phyloP scores from a whole-genome alignment of 495 filamentous ascomycete species.

The Aspergillus panamensis region DNA sequence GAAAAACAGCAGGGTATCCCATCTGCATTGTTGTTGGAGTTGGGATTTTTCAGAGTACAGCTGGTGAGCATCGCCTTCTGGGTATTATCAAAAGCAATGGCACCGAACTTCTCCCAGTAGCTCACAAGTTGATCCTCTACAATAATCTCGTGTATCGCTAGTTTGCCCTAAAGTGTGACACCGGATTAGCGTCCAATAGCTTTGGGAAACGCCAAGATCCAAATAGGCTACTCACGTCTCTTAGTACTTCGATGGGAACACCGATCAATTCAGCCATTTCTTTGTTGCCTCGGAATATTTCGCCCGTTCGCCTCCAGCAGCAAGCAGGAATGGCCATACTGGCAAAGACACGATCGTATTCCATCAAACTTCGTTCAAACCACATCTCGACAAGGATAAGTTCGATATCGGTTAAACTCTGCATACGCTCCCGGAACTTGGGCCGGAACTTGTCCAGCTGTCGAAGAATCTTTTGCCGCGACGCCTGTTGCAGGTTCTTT shows the following conservation, averaged over 20 bases:
- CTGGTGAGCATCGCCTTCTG: constrained; percentile 96
- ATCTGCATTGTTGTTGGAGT: constrained; percentile 63
- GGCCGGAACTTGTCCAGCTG: constrained; percentile 91
- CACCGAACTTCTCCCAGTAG: constrained; percentile 99
- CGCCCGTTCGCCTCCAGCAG: constrained; percentile 93
- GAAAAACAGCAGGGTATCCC: constrained; percentile 94
- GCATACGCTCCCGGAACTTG: constrained; percentile 93
- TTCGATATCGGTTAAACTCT: constrained; percentile 84
- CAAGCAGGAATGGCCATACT: constrained; percentile 98
- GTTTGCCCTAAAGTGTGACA: constrained; percentile 66
- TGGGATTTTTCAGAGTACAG: constrained; percentile 85
- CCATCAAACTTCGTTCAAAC: constrained; percentile 93
- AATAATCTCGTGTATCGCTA: constrained; percentile 93
- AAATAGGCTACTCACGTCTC: constrained; percentile 65
- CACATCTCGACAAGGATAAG: constrained; percentile 95
- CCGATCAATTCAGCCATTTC: constrained; percentile 98
- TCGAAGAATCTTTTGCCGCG: constrained; percentile 81
- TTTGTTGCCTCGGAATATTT: constrained; percentile 96
- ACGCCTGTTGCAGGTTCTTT: constrained; percentile 69
- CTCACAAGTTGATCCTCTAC: constrained; percentile 89
- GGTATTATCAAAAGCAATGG: constrained; percentile 94
- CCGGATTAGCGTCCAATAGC: constrained; percentile 6
- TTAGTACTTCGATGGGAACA: constrained; percentile 82
- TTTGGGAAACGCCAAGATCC: not conserved
- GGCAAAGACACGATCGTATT: constrained; percentile 97